Percentiles rank a stretch among this genome's conserved stretches.
phyloP scores from a whole-genome alignment of 2,329 filamentous ascomycete species.

The Neonectria punicea region DNA sequence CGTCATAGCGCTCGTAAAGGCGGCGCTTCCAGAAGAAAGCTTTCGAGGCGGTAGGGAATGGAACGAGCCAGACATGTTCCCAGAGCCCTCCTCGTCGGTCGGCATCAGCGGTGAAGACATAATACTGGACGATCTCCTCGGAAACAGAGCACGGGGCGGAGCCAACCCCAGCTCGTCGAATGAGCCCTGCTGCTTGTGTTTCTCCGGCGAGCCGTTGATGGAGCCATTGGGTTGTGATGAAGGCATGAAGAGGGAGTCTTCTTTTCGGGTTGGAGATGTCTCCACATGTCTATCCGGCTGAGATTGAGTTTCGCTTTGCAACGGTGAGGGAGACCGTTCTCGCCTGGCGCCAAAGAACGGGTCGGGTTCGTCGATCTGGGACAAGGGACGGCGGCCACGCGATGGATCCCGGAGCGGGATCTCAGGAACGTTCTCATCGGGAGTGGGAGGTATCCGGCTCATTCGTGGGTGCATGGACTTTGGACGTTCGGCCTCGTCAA shows the following conservation, averaged over 20 bases:
- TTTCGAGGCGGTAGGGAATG: conserved; percentile 79
- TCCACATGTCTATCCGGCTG: conserved; percentile 42
- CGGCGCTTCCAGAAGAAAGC: conserved; percentile 75
- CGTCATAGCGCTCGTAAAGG: conserved; percentile 54
- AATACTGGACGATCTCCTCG: conserved; percentile 67
- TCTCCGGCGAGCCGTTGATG: conserved; percentile 57
- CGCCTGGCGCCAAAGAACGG: conserved; percentile 64
- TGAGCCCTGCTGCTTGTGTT: conserved; percentile 53
- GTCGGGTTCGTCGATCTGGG: conserved; percentile 52
- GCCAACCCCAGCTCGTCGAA: conserved; percentile 63
- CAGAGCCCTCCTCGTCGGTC: conserved; percentile 75
- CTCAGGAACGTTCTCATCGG: conserved; percentile 59
- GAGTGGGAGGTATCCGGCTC: conserved; percentile 68
- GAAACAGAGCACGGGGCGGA: conserved; percentile 61
- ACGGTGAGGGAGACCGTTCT: conserved; percentile 67
- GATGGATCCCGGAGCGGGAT: conserved; percentile 54
- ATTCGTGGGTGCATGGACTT: conserved; percentile 80
- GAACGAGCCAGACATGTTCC: conserved; percentile 62
- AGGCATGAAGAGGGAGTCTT: conserved; percentile 48
- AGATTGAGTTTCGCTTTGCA: conserved; percentile 55
- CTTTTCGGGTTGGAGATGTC: conserved; percentile 46
- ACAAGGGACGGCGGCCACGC: conserved; percentile 55
- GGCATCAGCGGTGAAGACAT: conserved; percentile 72
- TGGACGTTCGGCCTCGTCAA: conserved; percentile 65
- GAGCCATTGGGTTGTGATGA: conserved; percentile 48